Base-by-base conservation (phyloP, 805 yeast genomes). In the Trichomonascus vanleenenianus region DNA sequence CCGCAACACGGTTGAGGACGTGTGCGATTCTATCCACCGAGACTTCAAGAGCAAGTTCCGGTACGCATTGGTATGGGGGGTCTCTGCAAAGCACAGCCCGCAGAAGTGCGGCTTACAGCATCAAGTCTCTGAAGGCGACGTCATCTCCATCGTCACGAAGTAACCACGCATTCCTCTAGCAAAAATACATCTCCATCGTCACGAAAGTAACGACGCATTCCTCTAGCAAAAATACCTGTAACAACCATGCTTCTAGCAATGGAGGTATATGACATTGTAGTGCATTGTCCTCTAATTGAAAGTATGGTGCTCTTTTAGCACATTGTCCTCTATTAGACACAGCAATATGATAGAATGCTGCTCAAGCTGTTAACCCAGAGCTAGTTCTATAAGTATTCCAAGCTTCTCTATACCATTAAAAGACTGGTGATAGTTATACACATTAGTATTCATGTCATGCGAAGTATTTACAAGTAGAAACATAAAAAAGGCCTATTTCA, bases 61-160 rank as follows among this genome's bases (percentile, higher is more conserved):
- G 62, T 88, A 89, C 62, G 97, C 97, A 0, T 66, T 88, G 58
- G 96, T 91, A 4, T 91, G 97, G 97, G 98, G 98, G 0, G 79
- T 89, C 1, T 82, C 94, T 40, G 84, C 97, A 5, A 93, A 93
- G 62, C 95, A 87, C 61, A 85, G 91, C 31, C 97, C 97, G 3
- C 98, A 91, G 60, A 91, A 91, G 61, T 91, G 97, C 71, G 97
- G 98, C 0, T 70, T 91, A 47, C 76, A 61, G 51, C 98, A 91
- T 62, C 69, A 70, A 32, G 82, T 93, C 11, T 79, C 85, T 55
- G 97, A 91, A 61, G 97, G 89, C 60, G 98, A 91, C 61, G 98
- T 91, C 14, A 91, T 93, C 18, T 82, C 93, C 42, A 78, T 91
- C 47, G 87, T 91, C 42, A 79, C 96, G 16, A 91, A 88, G 67